Base-by-base conservation (phyloP, 805 yeast genomes). In the Saturnispora halmiae region DNA sequence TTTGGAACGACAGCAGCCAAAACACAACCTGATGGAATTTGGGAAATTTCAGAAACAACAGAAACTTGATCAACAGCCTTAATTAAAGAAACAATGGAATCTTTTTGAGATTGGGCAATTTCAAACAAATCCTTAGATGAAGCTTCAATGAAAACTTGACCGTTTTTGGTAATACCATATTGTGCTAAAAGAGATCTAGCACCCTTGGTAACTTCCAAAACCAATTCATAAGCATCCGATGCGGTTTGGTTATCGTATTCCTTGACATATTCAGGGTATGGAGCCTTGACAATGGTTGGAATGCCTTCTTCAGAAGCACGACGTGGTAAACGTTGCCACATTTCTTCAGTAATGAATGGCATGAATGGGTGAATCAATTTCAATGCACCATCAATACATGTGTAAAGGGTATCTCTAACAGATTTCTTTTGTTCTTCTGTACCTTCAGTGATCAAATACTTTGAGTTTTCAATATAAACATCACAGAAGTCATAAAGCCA, bases 321-420 rank as follows among this genome's bases (percentile, higher is more conserved):
- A 56, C 82, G 81, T 54, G 97, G 97, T 56, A 92, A 69, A 66
- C 97, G 84, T 70, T 92, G 98, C 96, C 96, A 92, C 84, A 92
- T 77, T 71, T 92, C 98, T 66, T 92, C 98, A 36, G 97, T 81
- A 51, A 92, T 70, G 60, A 77, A 92, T 30, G 98, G 98, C 98
- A 92, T 92, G 71, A 86, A 92, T 61, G 98, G 98, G 60, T 90
- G 97, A 52, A 90, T 92, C 67, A 92, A 60, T 60, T 73, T 80
- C 67, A 90, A 73, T 9, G 96, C 96, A 51, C 82, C 83, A 56
- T 92, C 97, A 52, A 90, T 72, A 67, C 94, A 76, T 27, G 92
- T 84, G 76, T 87, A 92, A 51, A 92, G 72, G 19, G 97, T 92
- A 61, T 90, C 94, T 67, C 81, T 83, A 14, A 97, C 98, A 41